Base-by-base conservation (phyloP, 805 yeast genomes). In the Kregervanrija delftensis region DNA sequence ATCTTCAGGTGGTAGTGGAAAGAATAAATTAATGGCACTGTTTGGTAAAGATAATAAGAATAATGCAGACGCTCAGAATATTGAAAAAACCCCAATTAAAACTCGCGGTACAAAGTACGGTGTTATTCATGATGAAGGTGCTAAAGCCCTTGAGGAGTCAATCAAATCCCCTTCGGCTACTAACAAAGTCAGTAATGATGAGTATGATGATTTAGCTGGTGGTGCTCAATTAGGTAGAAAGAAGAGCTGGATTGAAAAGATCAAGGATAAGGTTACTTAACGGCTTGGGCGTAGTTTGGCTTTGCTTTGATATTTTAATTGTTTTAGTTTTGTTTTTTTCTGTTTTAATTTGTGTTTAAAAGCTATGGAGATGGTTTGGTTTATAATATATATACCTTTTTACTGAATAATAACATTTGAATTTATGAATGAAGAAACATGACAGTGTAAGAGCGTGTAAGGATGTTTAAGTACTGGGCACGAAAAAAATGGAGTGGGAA, bases 231-330 rank as follows among this genome's bases (percentile, higher is more conserved):
- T 13, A n/a, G 35, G 14, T 11, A 13, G 33, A 13, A 40, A 30
- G 32, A 47, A 44, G 35, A 38, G 45, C 16, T 35, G 44, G 9
- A 41, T 47, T 32, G 47, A 46, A 3, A 40, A 16, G 6, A 43
- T 47, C 33, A 47, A 47, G 33, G 45, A 47, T 8, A 40, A 40
- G 32, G 17, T 32, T 6, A 28, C 16, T 6, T 14, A 40, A 11
- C 14, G 37, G 33, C 16, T 33, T 22, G 28, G 28, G 28, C 8
- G 6, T 22, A 22, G 28, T 22, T 22, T 8, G 28, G 28, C 2
- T 6, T 22, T 22, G 28, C 28, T 22, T 22, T 22, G 28, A 22
- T 22, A 22, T 2, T 22, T 22, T 8, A 22, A 22, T 22, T 22
- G 8, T 8, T 22, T 22, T 22, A 6, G 8, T 6, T 6, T 22